A percentile compares a stretch with the other conserved stretches of the same genome.
These are phyloP conservation scores for Paraphaeosphaeria minitans DNA, from an alignment of 2,329 filamentous ascomycete species.

Conservation along the genomic window DNA sequence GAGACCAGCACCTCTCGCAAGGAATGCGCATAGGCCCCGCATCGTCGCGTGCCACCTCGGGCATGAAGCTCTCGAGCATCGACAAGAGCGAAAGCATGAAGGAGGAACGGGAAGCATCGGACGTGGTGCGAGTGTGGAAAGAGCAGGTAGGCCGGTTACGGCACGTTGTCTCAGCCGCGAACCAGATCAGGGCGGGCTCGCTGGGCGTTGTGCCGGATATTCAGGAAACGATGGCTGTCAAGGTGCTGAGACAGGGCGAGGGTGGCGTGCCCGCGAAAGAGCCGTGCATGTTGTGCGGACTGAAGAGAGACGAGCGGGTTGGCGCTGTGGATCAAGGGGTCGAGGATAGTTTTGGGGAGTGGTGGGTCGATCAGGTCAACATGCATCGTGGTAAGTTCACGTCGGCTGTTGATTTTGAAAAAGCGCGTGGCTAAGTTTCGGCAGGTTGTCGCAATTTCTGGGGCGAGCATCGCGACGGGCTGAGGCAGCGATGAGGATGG, in stretches of 20 bases:
- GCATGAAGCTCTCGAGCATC: conserved; percentile 89
- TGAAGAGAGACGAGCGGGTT: conserved; percentile 86
- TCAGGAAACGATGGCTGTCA: conserved; percentile 69
- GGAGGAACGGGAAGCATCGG: conserved; percentile 83
- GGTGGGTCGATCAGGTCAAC: conserved; percentile 77
- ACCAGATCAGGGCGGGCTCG: conserved; percentile 52
- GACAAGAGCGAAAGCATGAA: conserved; percentile 82
- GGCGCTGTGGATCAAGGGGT: conserved; percentile 74
- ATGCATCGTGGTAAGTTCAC: conserved; percentile 66
- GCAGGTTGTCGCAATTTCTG: conserved; percentile 82
- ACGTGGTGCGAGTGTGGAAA: conserved; percentile 77
- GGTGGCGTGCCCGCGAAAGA: conserved; percentile 75
- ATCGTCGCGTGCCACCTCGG: conserved; percentile 67
- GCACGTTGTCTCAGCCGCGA: conserved; percentile 71
- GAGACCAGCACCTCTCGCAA: conserved; percentile 82
- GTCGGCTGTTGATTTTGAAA: neutral
- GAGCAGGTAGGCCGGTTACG: conserved; percentile 75
- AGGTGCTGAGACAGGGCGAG: conserved; percentile 63
- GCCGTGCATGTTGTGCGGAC: conserved; percentile 81
- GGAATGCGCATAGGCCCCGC: conserved; percentile 84
- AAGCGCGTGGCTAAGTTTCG: conserved; percentile 12
- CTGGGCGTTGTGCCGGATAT: conserved; percentile 69
- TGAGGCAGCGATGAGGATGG: conserved; percentile 67
- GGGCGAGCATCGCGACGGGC: conserved; percentile 72
- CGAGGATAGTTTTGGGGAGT: conserved; percentile 93